Evolutionary conservation across 441 rosid genomes (phyloP), one percentile per base, ranked within the genome.

Genomic region (Pelargonium cotyledonis): DNA sequence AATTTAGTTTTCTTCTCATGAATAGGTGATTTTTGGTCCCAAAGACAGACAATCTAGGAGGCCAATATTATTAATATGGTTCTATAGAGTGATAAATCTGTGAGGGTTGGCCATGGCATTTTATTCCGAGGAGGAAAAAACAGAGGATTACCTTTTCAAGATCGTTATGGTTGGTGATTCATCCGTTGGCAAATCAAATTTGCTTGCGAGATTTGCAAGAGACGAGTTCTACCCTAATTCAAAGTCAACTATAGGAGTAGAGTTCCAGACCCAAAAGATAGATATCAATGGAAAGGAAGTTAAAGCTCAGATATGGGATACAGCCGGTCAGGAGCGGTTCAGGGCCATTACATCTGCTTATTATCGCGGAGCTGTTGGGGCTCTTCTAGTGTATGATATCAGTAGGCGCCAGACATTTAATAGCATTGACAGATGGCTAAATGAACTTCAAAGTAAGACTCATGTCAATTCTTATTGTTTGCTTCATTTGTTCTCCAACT

Each of bases 141-240:
- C 4, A 16, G 62, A 16, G 62, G 62, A 57, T 57, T 57, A 57
- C 26, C 62, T 57, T 57, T 57, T 57, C 62, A 57, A 57, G 62
- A 57, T 57, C 1, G 62, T 57, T 57, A 15, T 57, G 62, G 26
- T 57, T 57, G 62, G 62, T 57, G 62, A 57, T 57, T 57, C 62
- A 57, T 26, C 19, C 0, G 62, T 57, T 57, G 62, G 26, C 21
- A 57, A 57, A 15, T 57, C 51, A 16, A 57, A 57, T 57, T 57
- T 57, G 62, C 62, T 57, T 9, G 62, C 23, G 2, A 57, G 62
- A 5, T 57, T 57, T 57, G 62, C 51, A 6, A 57, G 62, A 19
- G 18, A 57, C 2, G 62, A 57, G 62, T 57, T 57, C 51, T 14
- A 1, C 51, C 4, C n/a, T 46, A 46, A 11, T 14, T 46, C 51